Evolutionary conservation across 2,329 filamentous ascomycete species (phyloP).

Genomic region (Hortaea werneckii): DNA sequence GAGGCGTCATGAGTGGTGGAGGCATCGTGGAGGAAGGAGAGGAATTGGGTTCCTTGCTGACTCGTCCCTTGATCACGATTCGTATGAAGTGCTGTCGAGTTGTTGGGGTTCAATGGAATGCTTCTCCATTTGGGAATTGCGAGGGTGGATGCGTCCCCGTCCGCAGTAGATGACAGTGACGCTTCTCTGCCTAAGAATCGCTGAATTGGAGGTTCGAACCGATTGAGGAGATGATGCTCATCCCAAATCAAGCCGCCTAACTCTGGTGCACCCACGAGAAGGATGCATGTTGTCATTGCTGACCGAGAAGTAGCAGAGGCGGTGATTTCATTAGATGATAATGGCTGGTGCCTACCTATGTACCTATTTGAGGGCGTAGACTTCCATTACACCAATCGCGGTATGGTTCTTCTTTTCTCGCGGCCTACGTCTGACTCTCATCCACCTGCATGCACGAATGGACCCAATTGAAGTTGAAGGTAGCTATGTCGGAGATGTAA

Average conservation of each 20-base stretch:
- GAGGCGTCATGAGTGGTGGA: neutral
- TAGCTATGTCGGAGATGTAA: too few relatives aligned
- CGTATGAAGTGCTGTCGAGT: neutral
- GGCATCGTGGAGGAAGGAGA: constrained; percentile 12
- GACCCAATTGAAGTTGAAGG: too few relatives aligned
- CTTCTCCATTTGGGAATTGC: constrained; percentile 1
- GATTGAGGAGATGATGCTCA: constrained; percentile 38
- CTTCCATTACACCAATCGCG: too few relatives aligned
- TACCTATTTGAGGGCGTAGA: too few relatives aligned
- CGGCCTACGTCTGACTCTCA: too few relatives aligned
- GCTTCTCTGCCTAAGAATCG: constrained; percentile 10
- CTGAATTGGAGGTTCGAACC: constrained; percentile 27
- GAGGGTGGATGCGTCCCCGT: neutral
- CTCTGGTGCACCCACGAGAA: constrained; percentile 54
- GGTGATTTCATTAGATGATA: neutral
- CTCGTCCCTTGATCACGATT: neutral
- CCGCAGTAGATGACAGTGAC: neutral
- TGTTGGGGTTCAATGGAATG: neutral
- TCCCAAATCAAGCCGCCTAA: constrained; percentile 45
- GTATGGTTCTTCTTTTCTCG: too few relatives aligned
- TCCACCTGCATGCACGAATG: too few relatives aligned
- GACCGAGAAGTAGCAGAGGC: neutral
- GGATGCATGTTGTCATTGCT: constrained; percentile 26
- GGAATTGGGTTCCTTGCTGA: constrained; percentile 14
- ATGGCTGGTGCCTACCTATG: too few relatives aligned